Evolutionary conservation across 1,139 yeast species (phyloP), one percentile per base, ranked within the genome.

Genomic region (Magnusiomyces sp.): DNA sequence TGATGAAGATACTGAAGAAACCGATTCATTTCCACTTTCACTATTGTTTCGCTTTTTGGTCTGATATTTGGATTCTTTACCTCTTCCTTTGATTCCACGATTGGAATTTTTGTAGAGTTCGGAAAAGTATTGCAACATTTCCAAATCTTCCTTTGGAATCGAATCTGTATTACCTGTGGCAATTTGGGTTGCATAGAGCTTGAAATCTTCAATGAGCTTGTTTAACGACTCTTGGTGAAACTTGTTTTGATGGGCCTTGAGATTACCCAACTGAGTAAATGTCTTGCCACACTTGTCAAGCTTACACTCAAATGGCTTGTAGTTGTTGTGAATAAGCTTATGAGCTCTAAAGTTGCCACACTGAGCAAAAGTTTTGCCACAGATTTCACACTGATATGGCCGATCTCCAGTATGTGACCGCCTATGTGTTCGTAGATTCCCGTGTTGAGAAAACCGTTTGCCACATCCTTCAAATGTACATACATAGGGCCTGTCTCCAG

Each of bases 321-420:
- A 71, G 59, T 85, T 81, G 52, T 81, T 82, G 68, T 87, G 97
- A 0, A 95, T 88, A 52, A 86, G 69, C 64, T 74, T 72, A 67
- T 89, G 97, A 10, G 95, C 95, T 20, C 90, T 90, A 58, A 86
- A 74, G 67, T 89, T 88, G 20, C 97, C 97, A 64, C 89, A 85
- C 61, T 95, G 78, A 50, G 95, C 87, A 64, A 89, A 89, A 37
- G 80, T 74, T 53, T 87, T 76, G 31, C 76, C 77, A 65, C 96
- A 88, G 13, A 76, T 69, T 32, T 80, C 82, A 68, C 95, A 88
- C 42, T 76, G 72, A 59, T 83, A 87, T 4, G 96, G 96, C 63
- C 84, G 84, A 59, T 87, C 95, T 20, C 96, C 96, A 0, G 95
- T 87, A 59, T 86, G 95, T 32, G 87, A 71, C 56, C 95, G 71